phyloP scores from a whole-genome alignment of 106 monocot species.

The Apostasia ramifera region DNA sequence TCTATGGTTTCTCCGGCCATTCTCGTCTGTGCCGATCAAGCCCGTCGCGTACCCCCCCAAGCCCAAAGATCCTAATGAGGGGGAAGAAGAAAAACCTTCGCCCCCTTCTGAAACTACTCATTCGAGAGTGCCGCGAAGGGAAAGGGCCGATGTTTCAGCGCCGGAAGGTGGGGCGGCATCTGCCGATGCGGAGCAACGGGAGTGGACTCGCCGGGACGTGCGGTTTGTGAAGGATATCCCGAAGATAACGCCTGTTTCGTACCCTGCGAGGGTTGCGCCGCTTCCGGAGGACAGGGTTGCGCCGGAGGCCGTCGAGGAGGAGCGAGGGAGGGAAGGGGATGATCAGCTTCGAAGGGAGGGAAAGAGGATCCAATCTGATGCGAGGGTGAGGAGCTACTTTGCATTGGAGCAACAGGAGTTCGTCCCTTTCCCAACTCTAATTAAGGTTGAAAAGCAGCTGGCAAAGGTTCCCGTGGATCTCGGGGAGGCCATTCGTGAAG shows the following conservation, averaged over 20 bases:
- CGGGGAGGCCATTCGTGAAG: conserved; percentile 52
- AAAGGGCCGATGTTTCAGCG: neutral
- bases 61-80: conserved; percentile 23
- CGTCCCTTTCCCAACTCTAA: conserved; percentile 60
- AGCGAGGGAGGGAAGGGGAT: conserved; percentile 10
- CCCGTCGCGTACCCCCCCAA: conserved; percentile 57
- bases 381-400: conserved; percentile 36
- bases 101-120: neutral
- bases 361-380: conserved; percentile 44
- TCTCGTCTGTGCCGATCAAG: conserved; percentile 32
- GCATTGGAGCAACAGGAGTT: conserved; percentile 56
- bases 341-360: conserved; percentile 53
- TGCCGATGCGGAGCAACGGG: neutral
- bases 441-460: conserved; percentile 47
- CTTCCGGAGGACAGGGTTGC: conserved; percentile 54
- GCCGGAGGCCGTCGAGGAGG: conserved; percentile 15
- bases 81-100: conserved; percentile 1
- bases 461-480: conserved; percentile 56
- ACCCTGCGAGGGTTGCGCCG: conserved; percentile 62
- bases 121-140: neutral
- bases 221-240: conserved; percentile 72
- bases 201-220: conserved; percentile 65
- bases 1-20: conserved; percentile 12
- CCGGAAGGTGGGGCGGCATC: neutral
- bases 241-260: conserved; percentile 53